A percentile compares a stretch with the other conserved stretches of the same genome.
phyloP scores from a whole-genome alignment of 2,329 filamentous ascomycete genomes.

The Tolypocladium endophyticum region DNA sequence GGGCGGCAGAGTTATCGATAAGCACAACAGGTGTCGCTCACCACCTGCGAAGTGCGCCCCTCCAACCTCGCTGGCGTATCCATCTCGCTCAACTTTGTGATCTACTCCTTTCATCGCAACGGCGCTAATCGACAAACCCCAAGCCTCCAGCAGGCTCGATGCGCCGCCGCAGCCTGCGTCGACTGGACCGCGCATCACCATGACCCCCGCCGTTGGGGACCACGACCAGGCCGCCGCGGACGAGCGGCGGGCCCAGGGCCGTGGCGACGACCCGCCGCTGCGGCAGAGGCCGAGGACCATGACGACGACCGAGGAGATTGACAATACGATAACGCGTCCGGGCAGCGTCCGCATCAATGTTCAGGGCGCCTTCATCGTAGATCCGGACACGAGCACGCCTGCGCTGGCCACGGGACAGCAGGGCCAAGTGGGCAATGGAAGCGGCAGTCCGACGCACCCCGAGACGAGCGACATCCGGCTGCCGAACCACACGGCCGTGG shows the following conservation, averaged over 20 bases:
- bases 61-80: neutral
- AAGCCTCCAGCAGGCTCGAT: neutral
- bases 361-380: slow-evolving; percentile 90
- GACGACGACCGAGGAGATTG: slow-evolving; percentile 46
- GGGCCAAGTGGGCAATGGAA: slow-evolving; percentile 23
- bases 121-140: neutral
- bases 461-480: slow-evolving; percentile 92
- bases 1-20: slow-evolving; percentile 3
- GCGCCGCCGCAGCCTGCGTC: neutral
- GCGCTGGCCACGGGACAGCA: slow-evolving; percentile 20
- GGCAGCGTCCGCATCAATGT: slow-evolving; percentile 89
- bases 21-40: neutral
- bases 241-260: neutral
- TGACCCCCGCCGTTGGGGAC: slow-evolving; percentile 6
- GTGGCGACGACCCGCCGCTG: neutral
- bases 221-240: neutral
- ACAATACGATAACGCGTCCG: slow-evolving; percentile 50
- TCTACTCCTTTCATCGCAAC: neutral
- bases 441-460: slow-evolving; percentile 38
- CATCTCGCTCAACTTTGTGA: neutral
- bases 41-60: neutral
- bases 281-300: slow-evolving; percentile 16
- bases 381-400: slow-evolving; percentile 56
- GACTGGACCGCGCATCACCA: slow-evolving; percentile 1
- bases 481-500: slow-evolving; percentile 87